Base-by-base conservation (phyloP, 2,329 filamentous ascomycete species). In the Penicillium sp. region DNA sequence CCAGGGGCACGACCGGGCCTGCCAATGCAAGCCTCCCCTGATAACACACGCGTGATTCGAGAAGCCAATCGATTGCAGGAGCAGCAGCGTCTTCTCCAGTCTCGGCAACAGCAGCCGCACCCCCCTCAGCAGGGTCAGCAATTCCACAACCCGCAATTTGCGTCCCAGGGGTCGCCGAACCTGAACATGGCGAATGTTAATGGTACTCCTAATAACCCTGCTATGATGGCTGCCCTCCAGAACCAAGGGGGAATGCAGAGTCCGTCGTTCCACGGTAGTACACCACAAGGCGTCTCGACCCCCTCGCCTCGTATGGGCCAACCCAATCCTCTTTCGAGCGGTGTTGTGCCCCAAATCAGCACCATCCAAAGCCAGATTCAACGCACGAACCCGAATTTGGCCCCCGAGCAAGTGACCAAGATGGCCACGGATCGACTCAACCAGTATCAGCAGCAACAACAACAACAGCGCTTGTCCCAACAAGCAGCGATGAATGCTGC, bases 11-110 rank as follows among this genome's bases (percentile, higher is more conserved):
- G 75, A 41, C 71, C 77, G 53, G 75, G 75, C 21, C 69, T 78
- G 54, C 68, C 73, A 21, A 77, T 88, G 65, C 86, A 89, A 66
- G 83, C 86, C 9, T 77, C 77, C 35, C 75, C 79, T 5, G 78
- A 81, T 54, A 79, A 79, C 60, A 71, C 78, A 36, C 77, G 79
- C 10, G 75, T 81, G 27, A 74, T 79, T 36, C 74, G 79, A 47
- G 78, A 81, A 68, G 78, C 77, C 33, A 78, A 72, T 60, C 75
- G 78, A 43, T 68, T 81, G 33, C 78, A 80, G 68, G 75, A 79
- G 60, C 77, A 78, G 60, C 85, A 86, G 54, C 83, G 85, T 43
- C 85, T 90, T 42, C 82, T 88, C 12, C 86, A 89, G 58, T 75
- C 75, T 49, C 73, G 76, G 29, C 76, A 78, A 50, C 75, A 77